Conservation (phyloP, 805 yeast species). For the Nakazawaea ishiwadae region DNA sequence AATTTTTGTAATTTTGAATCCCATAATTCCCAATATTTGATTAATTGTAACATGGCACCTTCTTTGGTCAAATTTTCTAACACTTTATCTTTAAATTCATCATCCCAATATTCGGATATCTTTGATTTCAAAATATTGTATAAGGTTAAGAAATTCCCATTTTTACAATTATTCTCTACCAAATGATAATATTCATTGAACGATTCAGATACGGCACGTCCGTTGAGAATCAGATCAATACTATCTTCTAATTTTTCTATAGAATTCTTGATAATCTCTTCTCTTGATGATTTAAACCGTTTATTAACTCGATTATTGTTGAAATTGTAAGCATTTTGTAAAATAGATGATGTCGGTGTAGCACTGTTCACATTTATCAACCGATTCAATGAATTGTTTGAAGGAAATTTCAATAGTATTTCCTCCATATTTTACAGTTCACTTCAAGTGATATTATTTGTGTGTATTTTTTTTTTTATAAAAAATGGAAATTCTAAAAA, state of each 20-base stretch:
- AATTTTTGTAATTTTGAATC: background rate
- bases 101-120: background rate
- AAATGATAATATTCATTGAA: conserved; percentile 3
- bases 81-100: background rate
- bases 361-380: background rate
- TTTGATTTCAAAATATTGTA: background rate
- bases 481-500: no score
- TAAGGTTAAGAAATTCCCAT: background rate
- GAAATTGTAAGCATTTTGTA: background rate
- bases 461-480: no score
- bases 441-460: no score
- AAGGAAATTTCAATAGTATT: background rate
- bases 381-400: background rate
- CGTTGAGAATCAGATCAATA: background rate
- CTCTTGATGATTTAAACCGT: background rate
- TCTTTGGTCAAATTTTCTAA: background rate
- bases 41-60: background rate
- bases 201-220: background rate
- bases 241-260: background rate
- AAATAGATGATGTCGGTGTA: background rate
- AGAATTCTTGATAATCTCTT: background rate
- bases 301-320: background rate
- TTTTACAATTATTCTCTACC: conserved; percentile 4
- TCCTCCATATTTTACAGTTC: background rate
- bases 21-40: conserved; percentile 1